These are phyloP conservation scores for Trichothecium sympodiale DNA, from an alignment of 2,329 filamentous ascomycete genomes.

Conservation along the genomic window DNA sequence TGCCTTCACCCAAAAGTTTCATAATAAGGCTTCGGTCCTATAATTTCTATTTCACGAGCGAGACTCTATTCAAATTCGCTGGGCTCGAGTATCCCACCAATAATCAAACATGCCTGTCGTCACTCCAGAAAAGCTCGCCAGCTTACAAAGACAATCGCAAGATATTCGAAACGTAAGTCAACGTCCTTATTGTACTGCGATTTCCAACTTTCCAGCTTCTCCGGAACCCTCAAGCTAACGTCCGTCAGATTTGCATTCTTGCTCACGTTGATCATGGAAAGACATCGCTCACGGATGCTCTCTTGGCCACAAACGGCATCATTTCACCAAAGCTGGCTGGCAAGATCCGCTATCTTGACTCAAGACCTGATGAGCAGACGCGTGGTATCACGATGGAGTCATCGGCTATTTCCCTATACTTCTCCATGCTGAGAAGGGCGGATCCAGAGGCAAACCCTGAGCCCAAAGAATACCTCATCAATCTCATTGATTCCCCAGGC, in stretches of 20 bases:
- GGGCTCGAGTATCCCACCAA: neutral
- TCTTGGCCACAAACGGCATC: conserved; percentile 97
- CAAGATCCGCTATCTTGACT: conserved; percentile 96
- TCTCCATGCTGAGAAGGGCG: conserved; percentile 74
- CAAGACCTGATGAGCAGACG: conserved; percentile 86
- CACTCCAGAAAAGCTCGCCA: conserved; percentile 77
- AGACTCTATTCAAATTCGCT: no score
- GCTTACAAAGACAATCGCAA: conserved; percentile 76
- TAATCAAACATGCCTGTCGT: conserved; percentile 72
- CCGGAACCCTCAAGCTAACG: no score
- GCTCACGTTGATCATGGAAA: conserved; percentile 98
- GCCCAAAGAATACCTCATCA: conserved; percentile 86
- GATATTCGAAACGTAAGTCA: conserved; percentile 86
- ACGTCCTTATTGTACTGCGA: no score
- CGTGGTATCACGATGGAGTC: conserved; percentile 99
- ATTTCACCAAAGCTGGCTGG: conserved; percentile 95
- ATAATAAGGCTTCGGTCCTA: no score
- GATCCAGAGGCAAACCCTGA: conserved; percentile 57
- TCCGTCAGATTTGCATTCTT: conserved; percentile 86
- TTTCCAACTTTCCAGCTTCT: no score
- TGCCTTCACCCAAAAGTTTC: no score
- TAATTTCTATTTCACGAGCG: no score
- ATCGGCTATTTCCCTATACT: conserved; percentile 91
- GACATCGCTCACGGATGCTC: conserved; percentile 88
- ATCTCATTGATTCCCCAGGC: conserved; percentile 74